Evolutionary conservation across 1,139 yeast genomes (phyloP), one percentile per base, ranked within the genome.

Genomic region (Yamadazyma sp.): DNA sequence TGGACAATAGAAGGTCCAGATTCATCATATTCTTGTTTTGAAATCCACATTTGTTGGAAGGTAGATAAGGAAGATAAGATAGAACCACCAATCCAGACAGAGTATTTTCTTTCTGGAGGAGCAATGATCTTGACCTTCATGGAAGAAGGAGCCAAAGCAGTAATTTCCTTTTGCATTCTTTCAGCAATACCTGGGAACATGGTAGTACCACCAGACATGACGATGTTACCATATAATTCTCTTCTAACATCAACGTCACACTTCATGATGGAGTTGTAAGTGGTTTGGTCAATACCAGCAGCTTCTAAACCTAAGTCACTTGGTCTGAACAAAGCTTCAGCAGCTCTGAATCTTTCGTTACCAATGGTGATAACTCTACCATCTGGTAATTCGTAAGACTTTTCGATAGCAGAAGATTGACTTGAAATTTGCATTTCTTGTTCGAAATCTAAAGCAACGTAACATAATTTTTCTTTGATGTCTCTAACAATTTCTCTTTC

Each of bases 141-240:
- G 50, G 98, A 89, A 58, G 97, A 88, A 73, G 98, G 98, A 68
- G 98, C 98, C 79, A 92, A 85, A 62, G 97, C 96, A 60, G 98
- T 88, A 64, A 92, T 89, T 79, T 92, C 98, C 87, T 91, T 92
- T 83, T 92, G 98, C 96, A 92, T 89, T 83, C 98, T 92, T 82
- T 92, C 98, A 73, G 98, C 97, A 73, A 92, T 89, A 81, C 98
- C 98, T 75, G 97, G 97, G 96, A 89, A 91, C 98, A 92, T 88
- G 60, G 98, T 91, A 64, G 98, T 89, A 87, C 98, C 98, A 83
- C 98, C 98, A 58, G 98, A 91, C 95, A 91, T 84, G 70, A 92
- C 98, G 67, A 92, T 92, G 86, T 92, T 92, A 77, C 96, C 95
- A 80, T 92, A 92, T 73, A 92, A 83, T 73, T 92, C 98, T 81